Percentiles rank a stretch among this genome's conserved stretches.
phyloP scores from a whole-genome alignment of 73 alveolate species.

The Paramecium sexaurelia region DNA sequence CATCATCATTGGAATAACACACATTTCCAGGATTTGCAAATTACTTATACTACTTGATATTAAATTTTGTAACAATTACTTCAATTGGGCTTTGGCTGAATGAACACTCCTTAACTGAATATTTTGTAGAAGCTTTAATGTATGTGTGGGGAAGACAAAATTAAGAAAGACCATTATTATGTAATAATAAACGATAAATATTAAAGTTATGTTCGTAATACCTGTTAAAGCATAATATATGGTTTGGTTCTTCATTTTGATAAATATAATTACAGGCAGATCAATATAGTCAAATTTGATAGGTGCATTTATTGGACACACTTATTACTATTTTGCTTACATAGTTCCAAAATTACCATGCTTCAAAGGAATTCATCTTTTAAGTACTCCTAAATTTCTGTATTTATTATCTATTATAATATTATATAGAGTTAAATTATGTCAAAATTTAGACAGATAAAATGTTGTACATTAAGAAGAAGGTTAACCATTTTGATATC shows the following conservation, averaged over 20 bases:
- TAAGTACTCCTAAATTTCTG: conserved; percentile 31
- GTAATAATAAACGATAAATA: neutral
- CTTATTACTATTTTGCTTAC: conserved; percentile 1
- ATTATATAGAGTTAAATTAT: neutral
- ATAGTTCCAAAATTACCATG: conserved; percentile 46
- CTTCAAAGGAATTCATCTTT: neutral
- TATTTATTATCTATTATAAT: neutral
- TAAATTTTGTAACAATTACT: neutral
- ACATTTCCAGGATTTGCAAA: conserved; percentile 17
- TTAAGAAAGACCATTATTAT: neutral
- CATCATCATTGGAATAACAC: neutral
- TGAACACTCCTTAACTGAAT: conserved; percentile 40
- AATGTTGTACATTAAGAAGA: neutral
- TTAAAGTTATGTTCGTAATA: conserved; percentile 34
- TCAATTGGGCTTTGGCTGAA: neutral
- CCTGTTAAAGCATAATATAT: neutral
- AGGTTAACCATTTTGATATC: neutral
- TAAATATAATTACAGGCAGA: neutral
- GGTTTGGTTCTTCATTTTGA: neutral
- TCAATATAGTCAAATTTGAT: neutral
- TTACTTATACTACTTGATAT: neutral
- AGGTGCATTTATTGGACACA: conserved; percentile 18
- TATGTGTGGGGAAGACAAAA: conserved; percentile 36
- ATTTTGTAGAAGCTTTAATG: neutral
- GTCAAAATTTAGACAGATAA: neutral